Percentiles rank a stretch among this genome's conserved stretches.
phyloP scores from a whole-genome alignment of 208 protist genomes.

The Balamuthia mandrillaris region DNA sequence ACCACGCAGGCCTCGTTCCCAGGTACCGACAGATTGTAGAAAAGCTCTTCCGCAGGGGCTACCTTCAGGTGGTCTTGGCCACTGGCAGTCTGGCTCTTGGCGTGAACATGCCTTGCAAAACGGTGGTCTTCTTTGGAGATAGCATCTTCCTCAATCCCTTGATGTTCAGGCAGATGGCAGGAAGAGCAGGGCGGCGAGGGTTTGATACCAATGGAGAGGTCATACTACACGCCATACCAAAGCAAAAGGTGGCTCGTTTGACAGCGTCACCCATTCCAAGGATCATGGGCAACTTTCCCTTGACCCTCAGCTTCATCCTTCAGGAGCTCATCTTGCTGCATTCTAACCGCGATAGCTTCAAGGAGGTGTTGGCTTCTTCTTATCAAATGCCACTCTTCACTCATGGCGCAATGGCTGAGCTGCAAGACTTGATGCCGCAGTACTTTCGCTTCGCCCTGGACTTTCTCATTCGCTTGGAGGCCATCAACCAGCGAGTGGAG shows the following conservation, averaged over 20 bases:
- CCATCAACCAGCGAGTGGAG: background rate
- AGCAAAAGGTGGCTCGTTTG: background rate
- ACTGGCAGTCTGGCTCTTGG: slow-evolving; percentile 90
- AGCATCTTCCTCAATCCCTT: slow-evolving; percentile 85
- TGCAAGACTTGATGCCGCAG: background rate
- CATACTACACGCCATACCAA: background rate
- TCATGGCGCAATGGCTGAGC: too few relatives aligned
- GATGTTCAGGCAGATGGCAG: slow-evolving; percentile 91
- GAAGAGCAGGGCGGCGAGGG: slow-evolving; percentile 90
- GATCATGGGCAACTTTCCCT: slow-evolving; percentile 3
- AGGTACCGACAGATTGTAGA: slow-evolving; percentile 85
- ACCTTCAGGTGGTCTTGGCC: slow-evolving; percentile 86
- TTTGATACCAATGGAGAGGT: slow-evolving; percentile 81
- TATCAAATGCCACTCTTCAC: too few relatives aligned
- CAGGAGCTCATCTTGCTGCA: slow-evolving; percentile 42
- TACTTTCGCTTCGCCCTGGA: background rate
- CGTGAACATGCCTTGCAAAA: slow-evolving; percentile 91
- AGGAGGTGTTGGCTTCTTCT: too few relatives aligned
- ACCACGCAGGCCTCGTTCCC: slow-evolving; percentile 84
- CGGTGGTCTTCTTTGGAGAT: slow-evolving; percentile 87
- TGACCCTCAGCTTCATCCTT: slow-evolving; percentile 41
- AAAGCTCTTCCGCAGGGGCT: slow-evolving; percentile 82
- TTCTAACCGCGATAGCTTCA: background rate
- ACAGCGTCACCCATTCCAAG: background rate
- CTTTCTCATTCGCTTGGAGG: background rate